Conservation (phyloP, 192 early-diverging fungal genomes). For the Backusella tarrabulga region DNA sequence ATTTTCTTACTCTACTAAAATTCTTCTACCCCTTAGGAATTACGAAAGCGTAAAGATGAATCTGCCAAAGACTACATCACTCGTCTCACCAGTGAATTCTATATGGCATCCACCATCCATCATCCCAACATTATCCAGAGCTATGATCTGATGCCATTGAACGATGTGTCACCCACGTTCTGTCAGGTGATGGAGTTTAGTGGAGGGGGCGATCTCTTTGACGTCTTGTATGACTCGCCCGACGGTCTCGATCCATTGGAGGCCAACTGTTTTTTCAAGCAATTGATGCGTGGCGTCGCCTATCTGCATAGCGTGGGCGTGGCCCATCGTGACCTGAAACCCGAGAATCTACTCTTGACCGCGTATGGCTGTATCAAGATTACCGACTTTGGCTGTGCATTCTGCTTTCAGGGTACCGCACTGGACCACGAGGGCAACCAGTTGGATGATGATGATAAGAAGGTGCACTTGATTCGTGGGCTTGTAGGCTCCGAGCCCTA, state of each 20-base stretch:
- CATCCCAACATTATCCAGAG: conserved; percentile 80
- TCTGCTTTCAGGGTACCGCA: conserved; percentile 59
- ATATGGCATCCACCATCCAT: conserved; percentile 74
- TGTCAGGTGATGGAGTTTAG: conserved; percentile 86
- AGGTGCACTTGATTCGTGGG: conserved; percentile 70
- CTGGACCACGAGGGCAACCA: not conserved
- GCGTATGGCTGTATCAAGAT: conserved; percentile 70
- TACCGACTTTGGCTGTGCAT: conserved; percentile 82
- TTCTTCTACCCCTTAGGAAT: conserved; percentile 60
- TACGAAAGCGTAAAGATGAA: conserved; percentile 67
- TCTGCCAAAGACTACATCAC: conserved; percentile 50
- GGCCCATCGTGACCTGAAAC: conserved; percentile 82
- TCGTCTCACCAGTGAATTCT: conserved; percentile 71
- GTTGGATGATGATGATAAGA: conserved; percentile 69
- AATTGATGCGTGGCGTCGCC: conserved; percentile 71
- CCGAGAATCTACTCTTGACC: conserved; percentile 80
- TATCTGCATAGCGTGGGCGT: conserved; percentile 83
- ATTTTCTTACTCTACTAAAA: not conserved
- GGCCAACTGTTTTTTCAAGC: conserved; percentile 69
- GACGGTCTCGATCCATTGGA: conserved; percentile 51
- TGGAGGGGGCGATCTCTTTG: conserved; percentile 77
- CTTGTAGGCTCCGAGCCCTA: conserved; percentile 81
- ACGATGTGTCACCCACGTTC: conserved; percentile 55
- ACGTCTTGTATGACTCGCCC: conserved; percentile 62
- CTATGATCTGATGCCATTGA: conserved; percentile 70